phyloP scores from a whole-genome alignment of 495 filamentous ascomycete genomes.

The Penicillium herquei region DNA sequence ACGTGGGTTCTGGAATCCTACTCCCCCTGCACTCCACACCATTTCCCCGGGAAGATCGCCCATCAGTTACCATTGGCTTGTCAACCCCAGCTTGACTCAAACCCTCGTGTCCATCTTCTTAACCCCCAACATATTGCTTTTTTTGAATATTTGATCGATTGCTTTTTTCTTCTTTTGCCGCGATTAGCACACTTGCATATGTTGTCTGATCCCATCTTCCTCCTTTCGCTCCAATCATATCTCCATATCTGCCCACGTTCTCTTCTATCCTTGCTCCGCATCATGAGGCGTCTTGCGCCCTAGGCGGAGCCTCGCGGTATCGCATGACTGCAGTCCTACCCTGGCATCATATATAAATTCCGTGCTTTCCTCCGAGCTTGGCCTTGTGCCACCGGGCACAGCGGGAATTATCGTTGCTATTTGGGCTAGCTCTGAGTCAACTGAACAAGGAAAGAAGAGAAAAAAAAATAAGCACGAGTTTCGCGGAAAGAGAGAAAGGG shows the following conservation, averaged over 20 bases:
- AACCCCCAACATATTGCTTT: slow-evolving; percentile 2
- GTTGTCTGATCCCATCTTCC: slow-evolving; percentile 4
- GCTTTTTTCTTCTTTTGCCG: slow-evolving; percentile 19
- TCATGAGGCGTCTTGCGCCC: slow-evolving; percentile 12
- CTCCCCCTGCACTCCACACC: slow-evolving; percentile 16
- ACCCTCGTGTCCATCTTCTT: slow-evolving; percentile 13
- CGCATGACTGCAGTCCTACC: slow-evolving; percentile 22
- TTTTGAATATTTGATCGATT: background rate
- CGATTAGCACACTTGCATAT: slow-evolving; percentile 21
- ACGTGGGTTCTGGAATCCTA: slow-evolving; percentile 8
- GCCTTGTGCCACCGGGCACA: slow-evolving; percentile 19
- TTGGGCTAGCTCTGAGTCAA: slow-evolving; percentile 14
- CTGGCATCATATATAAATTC: slow-evolving; percentile 12
- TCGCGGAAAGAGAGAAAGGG: background rate
- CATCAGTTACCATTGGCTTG: slow-evolving; percentile 18
- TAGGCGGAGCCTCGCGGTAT: slow-evolving; percentile 23
- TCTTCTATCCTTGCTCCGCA: slow-evolving; percentile 5
- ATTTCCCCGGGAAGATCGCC: slow-evolving; percentile 18
- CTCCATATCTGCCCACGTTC: slow-evolving; percentile 12
- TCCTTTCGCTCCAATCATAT: slow-evolving; percentile 18
- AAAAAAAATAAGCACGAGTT: background rate
- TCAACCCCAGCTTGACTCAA: background rate
- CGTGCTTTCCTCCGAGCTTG: slow-evolving; percentile 3
- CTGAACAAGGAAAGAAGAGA: background rate
- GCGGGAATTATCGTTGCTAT: slow-evolving; percentile 22